phyloP scores from a whole-genome alignment of 345 rosid genomes.

The Eucalyptus shirleyi region DNA sequence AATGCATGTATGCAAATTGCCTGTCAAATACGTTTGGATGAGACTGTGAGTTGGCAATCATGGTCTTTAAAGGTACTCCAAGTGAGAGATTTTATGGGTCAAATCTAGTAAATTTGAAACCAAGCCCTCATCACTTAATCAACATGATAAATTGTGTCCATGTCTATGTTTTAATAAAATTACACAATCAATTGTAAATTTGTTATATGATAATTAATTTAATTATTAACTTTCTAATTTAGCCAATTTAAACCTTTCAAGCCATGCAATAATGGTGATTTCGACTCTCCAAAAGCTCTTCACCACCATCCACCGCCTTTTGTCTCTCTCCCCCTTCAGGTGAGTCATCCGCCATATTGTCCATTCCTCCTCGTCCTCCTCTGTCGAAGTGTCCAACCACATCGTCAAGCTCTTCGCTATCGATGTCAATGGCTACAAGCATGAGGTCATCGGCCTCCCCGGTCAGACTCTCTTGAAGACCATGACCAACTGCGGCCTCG shows the following conservation, averaged over 20 bases:
- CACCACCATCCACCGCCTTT: conserved; percentile 42
- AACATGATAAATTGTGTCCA: neutral
- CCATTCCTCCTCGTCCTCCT: too few relatives aligned
- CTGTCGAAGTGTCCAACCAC: too few relatives aligned
- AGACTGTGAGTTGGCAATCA: neutral
- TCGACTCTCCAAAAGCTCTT: conserved; percentile 41
- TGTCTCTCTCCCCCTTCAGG: conserved; percentile 21
- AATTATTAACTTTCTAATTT: neutral
- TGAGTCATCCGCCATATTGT: too few relatives aligned
- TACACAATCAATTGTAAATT: neutral
- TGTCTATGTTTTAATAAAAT: neutral
- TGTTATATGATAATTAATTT: neutral
- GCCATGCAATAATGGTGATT: conserved; percentile 14
- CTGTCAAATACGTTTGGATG: neutral
- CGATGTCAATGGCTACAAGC: too few relatives aligned
- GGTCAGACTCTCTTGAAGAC: too few relatives aligned
- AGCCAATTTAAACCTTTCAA: neutral
- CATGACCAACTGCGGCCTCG: too few relatives aligned
- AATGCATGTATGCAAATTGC: neutral
- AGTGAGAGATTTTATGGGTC: neutral
- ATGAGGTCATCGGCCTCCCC: too few relatives aligned
- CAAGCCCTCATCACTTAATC: neutral
- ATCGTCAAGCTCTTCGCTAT: too few relatives aligned
- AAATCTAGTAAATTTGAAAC: neutral
- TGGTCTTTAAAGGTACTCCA: neutral